Base-by-base conservation (phyloP, 129 eudicot species). In the Tanacetum coccineum region DNA sequence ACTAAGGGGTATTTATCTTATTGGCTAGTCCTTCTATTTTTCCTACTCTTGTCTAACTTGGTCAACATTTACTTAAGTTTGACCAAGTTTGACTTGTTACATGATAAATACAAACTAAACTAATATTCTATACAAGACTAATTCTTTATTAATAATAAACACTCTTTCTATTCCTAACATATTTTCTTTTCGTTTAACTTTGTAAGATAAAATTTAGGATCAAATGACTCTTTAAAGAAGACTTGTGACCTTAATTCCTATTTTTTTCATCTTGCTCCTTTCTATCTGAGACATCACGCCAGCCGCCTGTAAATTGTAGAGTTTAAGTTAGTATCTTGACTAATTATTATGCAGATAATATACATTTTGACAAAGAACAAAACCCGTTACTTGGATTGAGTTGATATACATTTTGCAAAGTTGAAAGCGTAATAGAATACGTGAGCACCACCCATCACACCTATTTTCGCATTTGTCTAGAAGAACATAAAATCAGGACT, bases 361-460 rank as follows among this genome's bases (percentile, higher is more conserved):
- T 22, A n/a, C 14, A 12, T 26, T 28, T 26, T 67, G 14, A 21
- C 64, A 21, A 25, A 59, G 21, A 62, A 58, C 19, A 39, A 32
- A 59, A 58, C 62, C 17, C 7, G 39, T 28, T 67, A 39, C 50
- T 40, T 62, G 21, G 14, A 40, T 62, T 18, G 18, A 62, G 30
- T 62, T 19, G 62, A 21, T 2, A 62, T 18, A 11, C 42, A 15
- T 60, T 19, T 36, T 12, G 13, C 3, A 56, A 36, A 62, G 67
- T 28, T 51, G 59, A 28, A 58, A 74, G 67, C 62, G 57, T 7
- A 32, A 59, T 32, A 73, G 13, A 36, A 13, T 79, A 93, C 99
- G 96, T 93, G 99, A 76, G 95, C 83, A 61, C 99, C 99, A 47
- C 99, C 99, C 99, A 93, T 93, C 62, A 93, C 95, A 25, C 96